Evolutionary conservation across 1,139 yeast species (phyloP).

Genomic region (Tardiomyces depauwii): DNA sequence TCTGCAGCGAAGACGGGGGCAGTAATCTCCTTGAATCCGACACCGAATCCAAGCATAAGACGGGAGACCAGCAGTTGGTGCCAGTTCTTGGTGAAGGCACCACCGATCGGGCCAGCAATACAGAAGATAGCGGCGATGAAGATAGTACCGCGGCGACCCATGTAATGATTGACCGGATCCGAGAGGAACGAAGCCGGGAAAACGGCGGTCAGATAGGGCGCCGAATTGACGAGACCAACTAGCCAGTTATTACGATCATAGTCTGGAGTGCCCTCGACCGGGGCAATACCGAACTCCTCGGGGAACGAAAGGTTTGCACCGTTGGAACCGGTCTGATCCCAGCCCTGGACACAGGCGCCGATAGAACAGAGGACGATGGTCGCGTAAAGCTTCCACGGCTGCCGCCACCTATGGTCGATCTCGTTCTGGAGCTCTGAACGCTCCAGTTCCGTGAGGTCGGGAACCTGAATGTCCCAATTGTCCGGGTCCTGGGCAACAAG

Average conservation of each 20-base stretch:
- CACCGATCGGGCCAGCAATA: conserved; percentile 57
- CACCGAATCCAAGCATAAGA: conserved; percentile 61
- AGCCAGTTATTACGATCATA: conserved; percentile 38
- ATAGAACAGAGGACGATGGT: conserved; percentile 67
- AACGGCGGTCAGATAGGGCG: conserved; percentile 72
- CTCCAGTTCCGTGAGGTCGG: neutral
- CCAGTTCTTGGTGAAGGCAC: conserved; percentile 63
- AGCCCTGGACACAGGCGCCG: conserved; percentile 90
- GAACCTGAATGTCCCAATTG: neutral
- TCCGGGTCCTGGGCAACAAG: neutral
- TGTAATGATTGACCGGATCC: conserved; percentile 49
- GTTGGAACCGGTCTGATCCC: conserved; percentile 81
- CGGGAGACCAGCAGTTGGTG: conserved; percentile 66
- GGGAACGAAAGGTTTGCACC: conserved; percentile 66
- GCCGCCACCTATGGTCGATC: conserved; percentile 52
- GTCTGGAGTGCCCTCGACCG: conserved; percentile 29
- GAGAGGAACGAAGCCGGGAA: conserved; percentile 62
- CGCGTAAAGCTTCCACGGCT: conserved; percentile 48
- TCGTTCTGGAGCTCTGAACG: conserved; percentile 23
- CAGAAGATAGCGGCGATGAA: conserved; percentile 37
- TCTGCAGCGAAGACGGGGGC: conserved; percentile 82
- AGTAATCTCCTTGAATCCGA: conserved; percentile 73
- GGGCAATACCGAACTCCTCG: conserved; percentile 38
- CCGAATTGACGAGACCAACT: conserved; percentile 66
- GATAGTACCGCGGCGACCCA: conserved; percentile 69